A percentile compares a stretch with the other conserved stretches of the same genome.
phyloP scores from a whole-genome alignment of 495 filamentous ascomycete genomes.

The Hypoxylon lienhwacheense region DNA sequence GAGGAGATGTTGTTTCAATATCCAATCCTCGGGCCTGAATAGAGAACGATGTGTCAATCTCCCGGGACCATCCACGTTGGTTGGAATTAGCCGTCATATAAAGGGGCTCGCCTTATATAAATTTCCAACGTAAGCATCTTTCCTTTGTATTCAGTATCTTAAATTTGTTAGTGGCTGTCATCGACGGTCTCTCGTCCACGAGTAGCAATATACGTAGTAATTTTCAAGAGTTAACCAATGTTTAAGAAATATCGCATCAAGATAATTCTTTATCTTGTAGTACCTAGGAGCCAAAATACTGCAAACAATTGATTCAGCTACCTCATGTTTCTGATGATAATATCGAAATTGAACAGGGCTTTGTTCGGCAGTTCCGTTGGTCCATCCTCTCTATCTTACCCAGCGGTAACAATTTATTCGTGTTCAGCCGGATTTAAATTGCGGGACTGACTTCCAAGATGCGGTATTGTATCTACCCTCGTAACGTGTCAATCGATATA shows the following conservation, averaged over 20 bases:
- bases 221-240: too few relatives aligned
- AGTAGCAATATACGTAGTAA: too few relatives aligned
- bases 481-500: too few relatives aligned
- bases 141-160: background rate
- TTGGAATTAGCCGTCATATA: constrained; percentile 27
- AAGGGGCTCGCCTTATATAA: constrained; percentile 2
- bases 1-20: constrained; percentile 16
- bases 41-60: constrained; percentile 31
- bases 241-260: too few relatives aligned
- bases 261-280: too few relatives aligned
- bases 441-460: too few relatives aligned
- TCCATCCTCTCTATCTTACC: background rate
- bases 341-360: background rate
- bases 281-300: too few relatives aligned
- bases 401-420: background rate
- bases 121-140: constrained; percentile 1
- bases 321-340: too few relatives aligned
- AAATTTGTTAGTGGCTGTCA: too few relatives aligned
- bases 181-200: too few relatives aligned
- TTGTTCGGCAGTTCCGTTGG: constrained; percentile 7
- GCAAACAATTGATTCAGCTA: too few relatives aligned
- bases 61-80: constrained; percentile 7
- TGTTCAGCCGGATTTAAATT: constrained; percentile 11
- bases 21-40: constrained; percentile 5
- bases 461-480: too few relatives aligned